Evolutionary conservation across 2,329 filamentous ascomycete species (phyloP).

Genomic region (Zymoseptoria brevis): DNA sequence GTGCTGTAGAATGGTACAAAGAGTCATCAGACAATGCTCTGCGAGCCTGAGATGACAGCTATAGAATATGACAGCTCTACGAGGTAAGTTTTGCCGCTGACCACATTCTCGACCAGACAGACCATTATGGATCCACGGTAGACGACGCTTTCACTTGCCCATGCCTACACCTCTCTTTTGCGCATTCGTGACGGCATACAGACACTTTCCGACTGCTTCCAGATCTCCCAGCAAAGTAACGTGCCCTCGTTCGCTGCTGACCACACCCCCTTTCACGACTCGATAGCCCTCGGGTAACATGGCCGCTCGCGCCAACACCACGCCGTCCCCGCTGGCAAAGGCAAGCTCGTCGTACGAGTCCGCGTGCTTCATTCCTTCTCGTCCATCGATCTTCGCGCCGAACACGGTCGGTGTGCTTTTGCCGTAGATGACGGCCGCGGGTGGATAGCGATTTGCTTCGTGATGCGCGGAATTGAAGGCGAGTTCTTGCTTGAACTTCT

Average conservation of each 20-base stretch:
- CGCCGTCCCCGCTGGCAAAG: slow-evolving; percentile 82
- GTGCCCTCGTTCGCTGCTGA: slow-evolving; percentile 77
- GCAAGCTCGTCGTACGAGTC: slow-evolving; percentile 81
- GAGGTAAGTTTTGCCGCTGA: neutral
- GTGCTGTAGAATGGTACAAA: neutral
- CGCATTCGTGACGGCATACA: slow-evolving; percentile 60
- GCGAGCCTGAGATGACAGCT: neutral
- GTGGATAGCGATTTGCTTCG: slow-evolving; percentile 67
- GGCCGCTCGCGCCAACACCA: slow-evolving; percentile 75
- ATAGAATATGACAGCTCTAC: neutral
- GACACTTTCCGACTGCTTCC: slow-evolving; percentile 66
- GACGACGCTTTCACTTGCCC: slow-evolving; percentile 29
- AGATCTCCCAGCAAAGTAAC: slow-evolving; percentile 81
- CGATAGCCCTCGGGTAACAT: slow-evolving; percentile 78
- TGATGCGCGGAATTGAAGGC: slow-evolving; percentile 53
- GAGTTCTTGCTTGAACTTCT: slow-evolving; percentile 69
- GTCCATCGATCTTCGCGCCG: slow-evolving; percentile 64
- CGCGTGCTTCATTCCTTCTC: slow-evolving; percentile 64
- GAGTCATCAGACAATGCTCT: neutral
- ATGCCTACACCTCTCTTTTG: slow-evolving; percentile 65
- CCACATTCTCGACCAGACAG: neutral
- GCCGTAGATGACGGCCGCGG: slow-evolving; percentile 73
- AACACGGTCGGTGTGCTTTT: slow-evolving; percentile 81
- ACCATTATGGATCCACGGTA: neutral
- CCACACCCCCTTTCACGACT: slow-evolving; percentile 62